phyloP scores from a whole-genome alignment of 140 eudicot genomes.

The Ambrosia hybrid region DNA sequence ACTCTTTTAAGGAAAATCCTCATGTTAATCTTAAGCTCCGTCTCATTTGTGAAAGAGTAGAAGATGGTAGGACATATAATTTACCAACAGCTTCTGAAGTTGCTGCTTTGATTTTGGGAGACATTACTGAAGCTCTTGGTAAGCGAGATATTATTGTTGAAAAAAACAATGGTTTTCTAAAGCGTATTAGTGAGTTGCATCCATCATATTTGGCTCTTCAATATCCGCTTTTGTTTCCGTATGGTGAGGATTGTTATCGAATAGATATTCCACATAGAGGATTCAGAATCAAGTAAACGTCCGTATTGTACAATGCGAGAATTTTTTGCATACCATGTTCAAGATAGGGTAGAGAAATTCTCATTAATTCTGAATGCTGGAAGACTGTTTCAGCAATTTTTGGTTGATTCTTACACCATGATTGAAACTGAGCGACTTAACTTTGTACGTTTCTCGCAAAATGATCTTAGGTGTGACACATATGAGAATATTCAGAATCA shows the following conservation, averaged over 20 bases:
- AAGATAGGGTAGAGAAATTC: background rate
- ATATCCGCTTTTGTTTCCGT: background rate
- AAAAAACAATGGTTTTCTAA: background rate
- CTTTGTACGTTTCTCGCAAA: background rate
- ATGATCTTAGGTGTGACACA: background rate
- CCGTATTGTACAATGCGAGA: background rate
- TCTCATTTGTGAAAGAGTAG: background rate
- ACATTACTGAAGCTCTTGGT: background rate
- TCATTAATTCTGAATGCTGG: background rate
- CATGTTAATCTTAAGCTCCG: background rate
- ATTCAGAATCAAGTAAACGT: background rate
- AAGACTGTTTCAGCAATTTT: background rate
- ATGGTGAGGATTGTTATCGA: background rate
- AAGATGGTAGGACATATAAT: background rate
- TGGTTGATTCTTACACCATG: background rate
- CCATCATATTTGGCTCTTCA: background rate
- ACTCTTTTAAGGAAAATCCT: background rate
- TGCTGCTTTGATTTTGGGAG: background rate
- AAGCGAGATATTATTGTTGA: background rate
- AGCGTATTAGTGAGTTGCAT: background rate
- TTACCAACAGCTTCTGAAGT: background rate
- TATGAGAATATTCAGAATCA: background rate
- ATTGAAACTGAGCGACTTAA: background rate
- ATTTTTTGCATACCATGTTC: background rate
- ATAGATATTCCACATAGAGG: background rate